Evolutionary conservation across 495 filamentous ascomycete genomes (phyloP).

Genomic region (Friedmanniomyces endolithicus): DNA sequence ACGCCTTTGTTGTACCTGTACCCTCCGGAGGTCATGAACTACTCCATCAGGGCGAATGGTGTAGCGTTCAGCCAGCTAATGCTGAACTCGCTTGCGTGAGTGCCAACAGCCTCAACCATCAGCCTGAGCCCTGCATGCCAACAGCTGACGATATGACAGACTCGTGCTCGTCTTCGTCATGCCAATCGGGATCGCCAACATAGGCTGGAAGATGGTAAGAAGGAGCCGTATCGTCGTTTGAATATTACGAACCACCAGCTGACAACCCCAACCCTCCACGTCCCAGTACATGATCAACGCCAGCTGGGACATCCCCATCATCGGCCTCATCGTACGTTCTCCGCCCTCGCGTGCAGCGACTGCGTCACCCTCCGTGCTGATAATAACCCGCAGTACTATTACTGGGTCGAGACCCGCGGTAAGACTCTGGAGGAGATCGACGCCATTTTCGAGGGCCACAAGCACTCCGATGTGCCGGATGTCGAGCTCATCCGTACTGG

Average conservation of each 20-base stretch:
- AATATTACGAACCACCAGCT: too few species aligned
- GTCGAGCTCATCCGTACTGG: conserved; percentile 32
- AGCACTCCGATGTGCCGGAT: conserved; percentile 36
- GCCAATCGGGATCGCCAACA: conserved; percentile 33
- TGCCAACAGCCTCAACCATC: not conserved
- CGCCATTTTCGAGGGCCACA: conserved; percentile 29
- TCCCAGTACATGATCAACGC: conserved; percentile 25
- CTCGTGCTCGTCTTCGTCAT: conserved; percentile 40
- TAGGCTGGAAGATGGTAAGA: conserved; percentile 26
- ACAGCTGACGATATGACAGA: conserved; percentile 18
- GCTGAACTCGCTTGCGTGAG: conserved; percentile 38
- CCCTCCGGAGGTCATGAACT: conserved; percentile 36
- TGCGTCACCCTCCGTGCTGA: too few species aligned
- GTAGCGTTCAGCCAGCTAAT: conserved; percentile 21
- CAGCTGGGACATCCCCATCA: conserved; percentile 21
- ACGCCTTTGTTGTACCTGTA: conserved; percentile 49
- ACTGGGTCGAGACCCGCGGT: not conserved
- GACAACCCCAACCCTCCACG: too few species aligned
- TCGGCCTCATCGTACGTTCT: conserved; percentile 21
- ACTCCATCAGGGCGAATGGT: conserved; percentile 25
- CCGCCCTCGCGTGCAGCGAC: too few species aligned
- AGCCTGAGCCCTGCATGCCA: not conserved
- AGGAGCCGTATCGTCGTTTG: too few species aligned
- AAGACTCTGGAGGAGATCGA: conserved; percentile 22
- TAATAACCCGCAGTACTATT: too few species aligned